phyloP scores from a whole-genome alignment of 768 basidiomycete genomes.

The Neoboletus brunneissimus region DNA sequence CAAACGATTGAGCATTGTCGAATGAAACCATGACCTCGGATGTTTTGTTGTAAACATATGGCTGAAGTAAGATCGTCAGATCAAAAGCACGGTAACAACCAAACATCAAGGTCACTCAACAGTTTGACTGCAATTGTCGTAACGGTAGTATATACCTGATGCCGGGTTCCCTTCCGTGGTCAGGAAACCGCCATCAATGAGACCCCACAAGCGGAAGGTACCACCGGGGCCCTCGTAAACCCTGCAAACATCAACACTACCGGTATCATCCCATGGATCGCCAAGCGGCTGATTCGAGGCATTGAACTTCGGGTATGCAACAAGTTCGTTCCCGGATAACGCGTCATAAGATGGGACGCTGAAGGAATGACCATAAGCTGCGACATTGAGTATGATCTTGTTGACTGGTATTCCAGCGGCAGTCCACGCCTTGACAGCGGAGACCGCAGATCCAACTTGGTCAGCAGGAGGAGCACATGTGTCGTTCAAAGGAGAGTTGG shows the following conservation, averaged over 20 bases:
- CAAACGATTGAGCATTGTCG: constrained; percentile 59
- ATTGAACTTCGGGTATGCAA: constrained; percentile 50
- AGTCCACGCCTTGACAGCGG: constrained; percentile 70
- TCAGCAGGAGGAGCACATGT: constrained; percentile 59
- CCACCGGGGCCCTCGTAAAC: constrained; percentile 45
- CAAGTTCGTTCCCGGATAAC: constrained; percentile 38
- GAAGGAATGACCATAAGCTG: constrained; percentile 81
- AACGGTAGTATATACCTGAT: constrained; percentile 50
- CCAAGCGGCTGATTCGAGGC: constrained; percentile 44
- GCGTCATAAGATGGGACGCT: constrained; percentile 38
- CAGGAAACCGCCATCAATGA: constrained; percentile 57
- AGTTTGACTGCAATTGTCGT: constrained; percentile 69
- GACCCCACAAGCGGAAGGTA: constrained; percentile 56
- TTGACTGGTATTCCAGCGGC: constrained; percentile 66
- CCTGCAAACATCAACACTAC: constrained; percentile 56
- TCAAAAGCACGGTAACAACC: background rate
- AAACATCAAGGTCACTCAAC: constrained; percentile 38
- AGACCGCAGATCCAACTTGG: constrained; percentile 70
- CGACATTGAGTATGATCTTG: constrained; percentile 77
- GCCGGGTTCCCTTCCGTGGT: constrained; percentile 30
- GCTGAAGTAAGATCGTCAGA: constrained; percentile 39
- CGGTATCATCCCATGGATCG: constrained; percentile 52
- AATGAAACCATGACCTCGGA: constrained; percentile 62
- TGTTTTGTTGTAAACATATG: constrained; percentile 59
- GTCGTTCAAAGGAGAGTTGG: constrained; percentile 81